Percentiles rank a stretch among this genome's conserved stretches.
Conservation (phyloP, 2,329 filamentous ascomycete species). For the Albifimbria verrucaria region DNA sequence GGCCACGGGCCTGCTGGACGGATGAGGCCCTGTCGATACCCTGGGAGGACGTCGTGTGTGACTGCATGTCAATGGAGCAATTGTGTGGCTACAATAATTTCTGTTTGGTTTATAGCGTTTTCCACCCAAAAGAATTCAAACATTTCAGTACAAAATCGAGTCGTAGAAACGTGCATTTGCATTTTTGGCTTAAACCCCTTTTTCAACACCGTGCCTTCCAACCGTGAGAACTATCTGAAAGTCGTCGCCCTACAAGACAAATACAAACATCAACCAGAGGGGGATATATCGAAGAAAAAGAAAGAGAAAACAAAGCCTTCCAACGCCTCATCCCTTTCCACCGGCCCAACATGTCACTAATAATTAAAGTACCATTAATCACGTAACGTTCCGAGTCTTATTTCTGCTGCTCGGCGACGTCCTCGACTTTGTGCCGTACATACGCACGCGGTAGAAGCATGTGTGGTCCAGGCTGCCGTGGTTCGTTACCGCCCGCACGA, state of each 20-base stretch:
- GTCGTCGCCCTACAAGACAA: too few relatives aligned
- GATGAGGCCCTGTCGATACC: slow-evolving; percentile 29
- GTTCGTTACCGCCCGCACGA: slow-evolving; percentile 56
- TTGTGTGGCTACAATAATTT: neutral
- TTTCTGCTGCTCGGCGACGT: neutral
- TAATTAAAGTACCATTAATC: neutral
- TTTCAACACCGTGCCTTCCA: too few relatives aligned
- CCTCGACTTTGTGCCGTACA: slow-evolving; percentile 37
- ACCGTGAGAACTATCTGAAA: too few relatives aligned
- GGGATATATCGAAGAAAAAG: neutral
- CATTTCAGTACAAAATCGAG: too few relatives aligned
- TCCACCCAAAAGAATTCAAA: too few relatives aligned
- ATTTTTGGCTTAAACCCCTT: too few relatives aligned
- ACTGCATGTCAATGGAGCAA: too few relatives aligned
- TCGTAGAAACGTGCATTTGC: too few relatives aligned
- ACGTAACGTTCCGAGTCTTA: neutral
- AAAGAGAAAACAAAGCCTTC: neutral
- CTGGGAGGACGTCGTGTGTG: too few relatives aligned
- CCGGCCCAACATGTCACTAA: neutral
- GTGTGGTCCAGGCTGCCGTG: slow-evolving; percentile 57
- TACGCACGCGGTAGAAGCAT: slow-evolving; percentile 61
- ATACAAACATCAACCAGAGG: neutral
- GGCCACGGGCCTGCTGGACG: slow-evolving; percentile 67
- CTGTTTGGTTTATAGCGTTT: neutral
- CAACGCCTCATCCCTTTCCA: neutral